Evolutionary conservation across 768 basidiomycete species (phyloP).

Genomic region (Porphyrellus cyaneotinctus): DNA sequence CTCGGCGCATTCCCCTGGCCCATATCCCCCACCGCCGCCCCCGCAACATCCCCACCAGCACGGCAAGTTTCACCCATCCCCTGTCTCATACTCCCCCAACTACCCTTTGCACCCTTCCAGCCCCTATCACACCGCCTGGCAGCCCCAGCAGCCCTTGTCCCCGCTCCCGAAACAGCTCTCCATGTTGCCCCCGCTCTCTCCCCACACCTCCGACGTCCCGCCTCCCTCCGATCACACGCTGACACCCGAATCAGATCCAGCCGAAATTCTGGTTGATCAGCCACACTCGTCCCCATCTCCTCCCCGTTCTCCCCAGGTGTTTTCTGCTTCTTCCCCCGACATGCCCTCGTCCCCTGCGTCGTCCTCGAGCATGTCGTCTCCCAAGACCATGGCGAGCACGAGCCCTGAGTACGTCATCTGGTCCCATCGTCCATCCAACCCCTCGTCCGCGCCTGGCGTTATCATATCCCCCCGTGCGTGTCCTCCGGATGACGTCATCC

Average conservation of each 20-base stretch:
- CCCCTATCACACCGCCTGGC: slow-evolving; percentile 43
- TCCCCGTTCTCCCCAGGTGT: background rate
- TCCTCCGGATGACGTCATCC: slow-evolving; percentile 57
- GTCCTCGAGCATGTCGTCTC: slow-evolving; percentile 2
- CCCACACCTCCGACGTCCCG: background rate
- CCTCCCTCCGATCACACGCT: background rate
- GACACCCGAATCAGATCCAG: slow-evolving; percentile 3
- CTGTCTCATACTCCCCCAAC: slow-evolving; percentile 35
- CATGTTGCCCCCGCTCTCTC: slow-evolving; percentile 36
- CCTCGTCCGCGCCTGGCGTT: slow-evolving; percentile 60
- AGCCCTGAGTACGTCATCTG: slow-evolving; percentile 55
- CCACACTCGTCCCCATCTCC: slow-evolving; percentile 13
- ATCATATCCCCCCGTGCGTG: slow-evolving; percentile 64
- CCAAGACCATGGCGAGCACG: background rate
- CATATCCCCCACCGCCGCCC: slow-evolving; percentile 20
- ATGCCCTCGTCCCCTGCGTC: slow-evolving; percentile 1
- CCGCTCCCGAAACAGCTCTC: slow-evolving; percentile 63
- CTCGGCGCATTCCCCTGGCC: slow-evolving; percentile 27
- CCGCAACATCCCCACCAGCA: slow-evolving; percentile 25
- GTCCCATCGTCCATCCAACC: slow-evolving; percentile 67
- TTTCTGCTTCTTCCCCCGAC: background rate
- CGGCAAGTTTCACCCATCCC: slow-evolving; percentile 18
- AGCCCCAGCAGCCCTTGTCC: slow-evolving; percentile 45
- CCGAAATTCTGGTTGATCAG: background rate
- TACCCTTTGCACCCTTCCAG: slow-evolving; percentile 21